Base-by-base conservation (phyloP, 306 rosid species). In the Begonia masoniana region DNA sequence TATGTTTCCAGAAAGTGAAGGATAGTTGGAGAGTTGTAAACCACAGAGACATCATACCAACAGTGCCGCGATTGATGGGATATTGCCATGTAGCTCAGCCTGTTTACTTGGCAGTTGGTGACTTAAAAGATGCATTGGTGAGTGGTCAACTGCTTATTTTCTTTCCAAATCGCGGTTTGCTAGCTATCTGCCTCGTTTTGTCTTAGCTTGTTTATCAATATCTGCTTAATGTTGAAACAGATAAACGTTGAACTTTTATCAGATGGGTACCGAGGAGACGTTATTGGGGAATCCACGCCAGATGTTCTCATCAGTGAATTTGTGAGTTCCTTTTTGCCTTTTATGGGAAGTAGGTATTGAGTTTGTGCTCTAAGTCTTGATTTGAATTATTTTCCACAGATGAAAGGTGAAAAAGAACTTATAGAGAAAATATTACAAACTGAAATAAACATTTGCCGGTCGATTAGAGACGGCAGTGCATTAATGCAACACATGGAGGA, bases 401-500 rank as follows among this genome's bases (percentile, higher is more conserved):
- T 89, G 85, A 89, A 85, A 70, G 95, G 97, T 48, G 97, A 89
- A 73, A 89, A 68, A 74, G 97, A 89, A 61, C 87, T 89, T 47
- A 51, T 89, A 41, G 95, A 89, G 57, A 82, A 77, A 58, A 71
- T 89, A 63, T 75, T 89, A 63, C 85, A 89, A 45, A 89, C 97
- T 7, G 95, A 89, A 78, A 89, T 89, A 50, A 85, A 81, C 51
- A 85, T 89, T 68, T 89, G 82, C 76, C 87, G 83, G 41, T 68
- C 97, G 61, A 76, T 89, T 60, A 85, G 97, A 78, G 97, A 89
- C 74, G 97, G 97, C 62, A 89, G 64, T 69, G 95, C 94, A 43
- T 72, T 82, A 42, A 89, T 82, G 95, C 97, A 89, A 75, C 97
- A 89, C 57, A 89, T 89, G 97, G 97, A 89, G 69, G 97, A 89